Percentiles rank a stretch among this genome's conserved stretches.
These are phyloP conservation scores for bread wheat (Triticum aestivum) DNA, from an alignment of 176 grass and related monocot species.

Conservation along the genomic window IWGSC_CS_RefSeq_v2.1 NC_057803.1:604629126-604629625, in stretches of 20 bases:
- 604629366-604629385: constrained; percentile 58
- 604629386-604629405: constrained; percentile 97
- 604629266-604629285: constrained; percentile 48
- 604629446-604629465: constrained; percentile 84
- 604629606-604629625: constrained; percentile 81
- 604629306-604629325: constrained; percentile 45
- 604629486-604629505: constrained; percentile 13
- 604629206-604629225: constrained; percentile 94
- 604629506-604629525: constrained; percentile 38
- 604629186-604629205: constrained; percentile 63
- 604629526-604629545: constrained; percentile 74
- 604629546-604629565: constrained; percentile 55
- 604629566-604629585: constrained; percentile 80
- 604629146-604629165: constrained; percentile 74
- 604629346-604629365: constrained; percentile 44
- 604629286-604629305: constrained; percentile 54
- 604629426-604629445: constrained; percentile 91
- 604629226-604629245: constrained; percentile 95
- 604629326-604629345: constrained; percentile 34
- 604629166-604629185: constrained; percentile 54
- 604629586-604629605: constrained; percentile 89
- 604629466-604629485: constrained; percentile 42
- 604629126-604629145: constrained; percentile 43
- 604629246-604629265: constrained; percentile 51
- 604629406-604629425: constrained; percentile 85